Conservation (phyloP, 2,329 filamentous ascomycete species). For the Gnomoniopsis smithogilvyi region DNA sequence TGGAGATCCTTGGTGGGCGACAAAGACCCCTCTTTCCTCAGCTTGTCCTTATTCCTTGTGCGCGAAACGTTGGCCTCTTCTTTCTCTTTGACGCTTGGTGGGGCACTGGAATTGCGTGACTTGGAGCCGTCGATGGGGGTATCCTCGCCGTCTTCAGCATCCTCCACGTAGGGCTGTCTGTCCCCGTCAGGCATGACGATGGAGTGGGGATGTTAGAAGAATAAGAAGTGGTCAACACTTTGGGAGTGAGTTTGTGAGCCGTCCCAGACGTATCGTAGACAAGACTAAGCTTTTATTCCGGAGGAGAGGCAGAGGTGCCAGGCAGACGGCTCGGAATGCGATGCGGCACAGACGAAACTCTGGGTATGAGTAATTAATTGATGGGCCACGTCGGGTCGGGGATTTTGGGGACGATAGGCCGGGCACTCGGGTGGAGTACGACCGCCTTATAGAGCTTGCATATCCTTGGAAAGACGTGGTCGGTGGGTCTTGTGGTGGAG, state of each 20-base stretch:
- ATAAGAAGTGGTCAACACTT: not conserved
- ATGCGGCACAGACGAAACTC: not conserved
- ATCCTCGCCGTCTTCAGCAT: constrained; percentile 47
- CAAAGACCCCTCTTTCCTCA: constrained; percentile 35
- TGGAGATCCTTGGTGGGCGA: constrained; percentile 28
- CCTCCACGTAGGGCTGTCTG: constrained; percentile 45
- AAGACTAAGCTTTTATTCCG: not conserved
- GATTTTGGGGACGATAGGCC: constrained; percentile 6
- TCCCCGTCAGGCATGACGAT: constrained; percentile 40
- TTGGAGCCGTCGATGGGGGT: constrained; percentile 32
- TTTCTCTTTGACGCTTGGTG: constrained; percentile 42
- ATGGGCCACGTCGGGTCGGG: constrained; percentile 13
- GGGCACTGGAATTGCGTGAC: constrained; percentile 45
- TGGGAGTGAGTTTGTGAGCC: not conserved
- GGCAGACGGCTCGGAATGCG: not conserved
- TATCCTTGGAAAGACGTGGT: not conserved
- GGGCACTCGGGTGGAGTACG: constrained; percentile 15
- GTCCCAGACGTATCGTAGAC: not conserved
- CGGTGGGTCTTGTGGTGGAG: not conserved
- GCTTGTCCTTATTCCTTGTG: constrained; percentile 36
- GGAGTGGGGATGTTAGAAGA: not conserved
- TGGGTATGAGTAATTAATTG: constrained; percentile 5
- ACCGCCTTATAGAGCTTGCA: constrained; percentile 18
- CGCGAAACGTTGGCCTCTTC: constrained; percentile 51
- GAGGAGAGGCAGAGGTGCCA: too few relatives aligned